Conservation (phyloP, 2,329 filamentous ascomycete genomes). For the Rhytidhysteron rufulum region DNA sequence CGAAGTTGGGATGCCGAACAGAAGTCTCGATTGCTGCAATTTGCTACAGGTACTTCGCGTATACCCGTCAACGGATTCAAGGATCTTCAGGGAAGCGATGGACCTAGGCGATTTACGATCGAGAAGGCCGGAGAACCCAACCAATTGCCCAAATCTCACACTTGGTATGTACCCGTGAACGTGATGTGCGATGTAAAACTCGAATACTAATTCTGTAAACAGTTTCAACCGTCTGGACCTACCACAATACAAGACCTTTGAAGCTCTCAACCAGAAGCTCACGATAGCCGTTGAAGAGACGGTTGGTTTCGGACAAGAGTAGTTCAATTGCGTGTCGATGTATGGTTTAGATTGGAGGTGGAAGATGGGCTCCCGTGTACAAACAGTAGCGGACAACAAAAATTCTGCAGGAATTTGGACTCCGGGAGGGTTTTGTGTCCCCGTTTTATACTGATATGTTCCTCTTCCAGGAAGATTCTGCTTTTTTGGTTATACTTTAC, state of each 20-base stretch:
- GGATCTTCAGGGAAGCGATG: slow-evolving; percentile 94
- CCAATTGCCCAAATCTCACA: slow-evolving; percentile 94
- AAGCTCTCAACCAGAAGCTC: slow-evolving; percentile 81
- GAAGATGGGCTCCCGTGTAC: slow-evolving; percentile 4
- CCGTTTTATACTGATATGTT: neutral
- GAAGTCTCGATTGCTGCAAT: slow-evolving; percentile 92
- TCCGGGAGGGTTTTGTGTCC: slow-evolving; percentile 1
- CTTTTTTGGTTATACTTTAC: neutral
- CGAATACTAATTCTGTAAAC: too few species aligned
- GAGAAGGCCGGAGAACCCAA: slow-evolving; percentile 91
- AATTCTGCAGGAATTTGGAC: neutral
- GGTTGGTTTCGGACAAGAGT: slow-evolving; percentile 98
- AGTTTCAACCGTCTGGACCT: slow-evolving; percentile 98
- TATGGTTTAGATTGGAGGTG: slow-evolving; percentile 1
- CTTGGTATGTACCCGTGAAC: slow-evolving; percentile 71
- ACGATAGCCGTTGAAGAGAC: slow-evolving; percentile 98
- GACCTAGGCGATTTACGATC: slow-evolving; percentile 92
- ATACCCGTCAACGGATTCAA: slow-evolving; percentile 99
- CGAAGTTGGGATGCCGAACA: slow-evolving; percentile 97
- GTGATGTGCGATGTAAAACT: too few species aligned
- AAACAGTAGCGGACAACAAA: slow-evolving; percentile 2
- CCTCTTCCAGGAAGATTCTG: neutral
- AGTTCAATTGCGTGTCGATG: slow-evolving; percentile 7
- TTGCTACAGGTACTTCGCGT: slow-evolving; percentile 93
- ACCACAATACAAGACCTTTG: slow-evolving; percentile 85